Evolutionary conservation across 495 filamentous ascomycete genomes (phyloP).

Genomic region (Ascobolus immersus): DNA sequence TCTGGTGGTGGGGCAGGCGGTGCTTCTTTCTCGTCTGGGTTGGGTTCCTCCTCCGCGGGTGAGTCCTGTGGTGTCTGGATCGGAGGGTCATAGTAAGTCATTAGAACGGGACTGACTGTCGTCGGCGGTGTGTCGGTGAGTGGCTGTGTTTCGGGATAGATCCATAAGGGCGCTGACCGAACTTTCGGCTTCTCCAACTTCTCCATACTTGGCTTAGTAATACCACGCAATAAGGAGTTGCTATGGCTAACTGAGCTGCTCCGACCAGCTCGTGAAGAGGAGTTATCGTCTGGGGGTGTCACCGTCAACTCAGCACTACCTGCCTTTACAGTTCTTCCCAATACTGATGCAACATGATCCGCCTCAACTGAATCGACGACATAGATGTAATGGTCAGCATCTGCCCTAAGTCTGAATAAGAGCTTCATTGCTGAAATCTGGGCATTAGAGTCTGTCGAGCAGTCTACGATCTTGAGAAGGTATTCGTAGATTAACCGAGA

Average conservation of each 20-base stretch:
- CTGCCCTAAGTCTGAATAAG: slow-evolving; percentile 59
- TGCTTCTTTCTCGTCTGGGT: too few relatives aligned
- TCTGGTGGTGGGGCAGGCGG: too few relatives aligned
- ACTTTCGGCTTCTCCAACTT: slow-evolving; percentile 8
- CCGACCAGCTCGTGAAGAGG: slow-evolving; percentile 10
- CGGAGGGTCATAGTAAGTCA: slow-evolving; percentile 16
- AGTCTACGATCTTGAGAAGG: slow-evolving; percentile 33
- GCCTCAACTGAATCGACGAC: slow-evolving; percentile 39
- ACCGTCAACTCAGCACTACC: slow-evolving; percentile 8
- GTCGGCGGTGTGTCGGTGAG: slow-evolving; percentile 16
- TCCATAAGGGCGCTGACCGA: slow-evolving; percentile 9
- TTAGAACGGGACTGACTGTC: slow-evolving; percentile 16
- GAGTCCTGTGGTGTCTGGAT: slow-evolving; percentile 3
- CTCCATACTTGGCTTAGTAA: slow-evolving; percentile 4
- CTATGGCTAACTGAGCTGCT: slow-evolving; percentile 12
- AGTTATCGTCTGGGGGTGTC: slow-evolving; percentile 7
- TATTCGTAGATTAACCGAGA: slow-evolving; percentile 25
- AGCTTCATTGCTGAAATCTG: slow-evolving; percentile 61
- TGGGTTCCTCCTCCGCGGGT: slow-evolving; percentile 18
- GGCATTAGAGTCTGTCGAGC: slow-evolving; percentile 38
- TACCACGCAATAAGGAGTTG: slow-evolving; percentile 9
- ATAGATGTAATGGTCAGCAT: slow-evolving; percentile 46
- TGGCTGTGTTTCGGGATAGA: slow-evolving; percentile 12
- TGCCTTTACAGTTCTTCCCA: slow-evolving; percentile 35
- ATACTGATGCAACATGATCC: slow-evolving; percentile 39